Conservation (phyloP, 257 asterid species). For the Gynochthodes officinalis region DNA sequence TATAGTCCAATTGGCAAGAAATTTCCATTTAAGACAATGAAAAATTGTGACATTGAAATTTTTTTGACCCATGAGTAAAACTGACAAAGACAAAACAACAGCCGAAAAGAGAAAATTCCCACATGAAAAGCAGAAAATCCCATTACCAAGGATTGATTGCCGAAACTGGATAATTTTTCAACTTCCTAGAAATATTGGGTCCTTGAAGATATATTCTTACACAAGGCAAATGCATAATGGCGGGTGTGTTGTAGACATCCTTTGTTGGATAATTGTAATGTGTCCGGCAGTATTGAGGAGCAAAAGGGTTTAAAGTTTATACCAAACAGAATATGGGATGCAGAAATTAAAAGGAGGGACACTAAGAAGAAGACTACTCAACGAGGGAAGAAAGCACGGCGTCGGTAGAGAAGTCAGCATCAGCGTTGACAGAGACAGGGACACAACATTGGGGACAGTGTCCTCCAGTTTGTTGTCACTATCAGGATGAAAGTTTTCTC, state of each 20-base stretch:
- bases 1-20: slow-evolving; percentile 3
- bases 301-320: slow-evolving; percentile 22
- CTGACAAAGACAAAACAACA: background rate
- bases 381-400: slow-evolving; percentile 10
- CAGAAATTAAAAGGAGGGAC: slow-evolving; percentile 20
- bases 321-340: background rate
- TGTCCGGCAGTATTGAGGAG: too few relatives aligned
- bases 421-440: slow-evolving; percentile 23
- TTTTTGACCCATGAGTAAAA: background rate
- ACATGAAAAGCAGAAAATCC: background rate
- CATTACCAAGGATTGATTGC: background rate
- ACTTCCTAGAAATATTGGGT: background rate
- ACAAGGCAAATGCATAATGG: background rate
- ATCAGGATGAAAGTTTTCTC: too few relatives aligned
- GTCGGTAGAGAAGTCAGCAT: slow-evolving; percentile 46
- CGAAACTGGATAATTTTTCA: background rate
- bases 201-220: background rate
- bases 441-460: slow-evolving; percentile 12
- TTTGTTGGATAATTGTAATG: too few relatives aligned
- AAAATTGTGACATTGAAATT: background rate
- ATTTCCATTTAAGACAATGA: slow-evolving; percentile 4
- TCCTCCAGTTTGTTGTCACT: slow-evolving; percentile 14
- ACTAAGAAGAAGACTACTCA: slow-evolving; percentile 31
- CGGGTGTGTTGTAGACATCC: too few relatives aligned
- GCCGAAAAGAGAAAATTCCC: background rate